Percentiles rank a stretch among this genome's conserved stretches.
Conservation (phyloP, 768 basidiomycete genomes). For the Panaeolus papilionaceus region DNA sequence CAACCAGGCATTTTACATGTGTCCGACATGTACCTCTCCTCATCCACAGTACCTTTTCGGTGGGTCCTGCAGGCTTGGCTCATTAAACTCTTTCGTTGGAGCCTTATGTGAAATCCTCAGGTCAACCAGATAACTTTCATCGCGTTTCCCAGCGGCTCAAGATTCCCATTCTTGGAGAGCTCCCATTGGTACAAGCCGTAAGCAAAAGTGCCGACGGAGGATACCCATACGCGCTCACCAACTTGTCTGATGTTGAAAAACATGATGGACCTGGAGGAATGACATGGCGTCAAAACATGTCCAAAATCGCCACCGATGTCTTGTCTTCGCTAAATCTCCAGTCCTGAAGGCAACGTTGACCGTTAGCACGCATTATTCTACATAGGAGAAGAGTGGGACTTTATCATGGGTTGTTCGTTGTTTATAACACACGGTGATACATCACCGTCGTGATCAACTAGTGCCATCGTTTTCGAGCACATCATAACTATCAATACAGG, state of each 20-base stretch:
- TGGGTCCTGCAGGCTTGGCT: conserved; percentile 12
- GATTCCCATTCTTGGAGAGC: conserved; percentile 74
- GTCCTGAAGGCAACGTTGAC: not conserved
- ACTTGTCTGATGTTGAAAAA: conserved; percentile 17
- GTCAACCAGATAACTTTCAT: conserved; percentile 69
- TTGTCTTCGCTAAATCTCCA: conserved; percentile 13
- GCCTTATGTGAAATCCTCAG: conserved; percentile 35
- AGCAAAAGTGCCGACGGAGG: conserved; percentile 78
- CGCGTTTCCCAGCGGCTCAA: conserved; percentile 60
- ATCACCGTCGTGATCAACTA: not conserved
- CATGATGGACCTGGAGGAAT: conserved; percentile 31
- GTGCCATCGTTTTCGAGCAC: not conserved
- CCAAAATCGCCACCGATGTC: conserved; percentile 28
- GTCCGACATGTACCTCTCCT: conserved; percentile 68
- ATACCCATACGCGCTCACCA: conserved; percentile 49
- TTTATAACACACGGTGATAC: not conserved
- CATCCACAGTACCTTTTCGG: conserved; percentile 45
- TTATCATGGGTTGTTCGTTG: not conserved
- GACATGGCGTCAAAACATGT: conserved; percentile 33
- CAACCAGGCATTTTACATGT: conserved; percentile 87
- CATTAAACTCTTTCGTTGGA: conserved; percentile 29
- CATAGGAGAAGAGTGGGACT: not conserved
- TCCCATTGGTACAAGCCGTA: conserved; percentile 81
- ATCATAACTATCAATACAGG: not conserved
- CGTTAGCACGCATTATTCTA: no score